A percentile compares a stretch with the other conserved stretches of the same genome.
phyloP scores from a whole-genome alignment of 2,329 filamentous ascomycete species.

The Cladosporium sp. region DNA sequence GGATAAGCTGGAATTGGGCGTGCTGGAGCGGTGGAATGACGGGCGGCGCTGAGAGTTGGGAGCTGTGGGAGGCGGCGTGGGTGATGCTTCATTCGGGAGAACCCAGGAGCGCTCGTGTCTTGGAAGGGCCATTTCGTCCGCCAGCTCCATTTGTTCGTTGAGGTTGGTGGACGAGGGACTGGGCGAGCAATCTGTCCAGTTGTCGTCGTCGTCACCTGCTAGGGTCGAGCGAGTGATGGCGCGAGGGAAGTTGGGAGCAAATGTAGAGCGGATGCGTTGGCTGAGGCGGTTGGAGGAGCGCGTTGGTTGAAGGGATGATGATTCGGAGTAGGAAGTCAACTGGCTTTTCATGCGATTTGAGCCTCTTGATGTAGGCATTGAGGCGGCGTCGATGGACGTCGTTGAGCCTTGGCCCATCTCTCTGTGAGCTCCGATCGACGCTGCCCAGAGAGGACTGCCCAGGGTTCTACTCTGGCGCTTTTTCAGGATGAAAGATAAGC shows the following conservation, averaged over 20 bases:
- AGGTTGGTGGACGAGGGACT: background rate
- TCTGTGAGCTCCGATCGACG: conserved; percentile 1
- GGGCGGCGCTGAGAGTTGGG: conserved; percentile 16
- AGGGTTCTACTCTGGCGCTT: conserved; percentile 36
- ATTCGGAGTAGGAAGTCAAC: conserved; percentile 25
- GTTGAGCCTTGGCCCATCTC: background rate
- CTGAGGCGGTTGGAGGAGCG: conserved; percentile 22
- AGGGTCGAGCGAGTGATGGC: conserved; percentile 11
- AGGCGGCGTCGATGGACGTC: background rate
- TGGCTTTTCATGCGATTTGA: conserved; percentile 13
- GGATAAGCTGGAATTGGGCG: background rate
- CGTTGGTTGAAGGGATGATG: conserved; percentile 28
- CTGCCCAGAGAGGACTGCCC: conserved; percentile 37
- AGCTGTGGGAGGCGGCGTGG: conserved; percentile 31
- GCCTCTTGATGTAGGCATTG: background rate
- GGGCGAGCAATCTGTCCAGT: conserved; percentile 14
- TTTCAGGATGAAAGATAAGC: conserved; percentile 30
- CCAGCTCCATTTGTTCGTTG: conserved; percentile 7
- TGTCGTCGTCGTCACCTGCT: conserved; percentile 16
- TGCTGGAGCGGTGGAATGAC: conserved; percentile 3
- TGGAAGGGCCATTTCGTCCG: conserved; percentile 25
- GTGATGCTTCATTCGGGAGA: conserved; percentile 30
- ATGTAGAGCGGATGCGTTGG: conserved; percentile 22
- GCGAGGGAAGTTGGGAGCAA: conserved; percentile 28
- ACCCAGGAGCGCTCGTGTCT: conserved; percentile 29